phyloP scores from a whole-genome alignment of 306 rosid genomes.

The Casuarina glauca region DNA sequence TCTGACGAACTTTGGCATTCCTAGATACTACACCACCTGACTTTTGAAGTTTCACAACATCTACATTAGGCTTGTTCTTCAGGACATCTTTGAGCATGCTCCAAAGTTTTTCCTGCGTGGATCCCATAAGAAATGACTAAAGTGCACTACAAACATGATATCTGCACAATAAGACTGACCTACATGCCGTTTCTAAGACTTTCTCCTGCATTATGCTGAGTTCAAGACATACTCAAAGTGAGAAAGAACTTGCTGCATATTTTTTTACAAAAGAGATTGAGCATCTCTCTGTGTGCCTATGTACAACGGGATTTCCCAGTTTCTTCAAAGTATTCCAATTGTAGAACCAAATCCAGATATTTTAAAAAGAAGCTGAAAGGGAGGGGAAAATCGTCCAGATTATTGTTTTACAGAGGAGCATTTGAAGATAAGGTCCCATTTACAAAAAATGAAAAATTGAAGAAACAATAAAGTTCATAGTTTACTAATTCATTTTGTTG shows the following conservation, averaged over 20 bases:
- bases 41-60: slow-evolving; percentile 92
- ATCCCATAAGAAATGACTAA: slow-evolving; percentile 22
- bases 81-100: slow-evolving; percentile 88
- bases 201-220: background rate
- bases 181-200: background rate
- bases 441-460: background rate
- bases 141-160: background rate
- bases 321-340: background rate
- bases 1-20: slow-evolving; percentile 72
- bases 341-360: background rate
- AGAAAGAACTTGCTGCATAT: background rate
- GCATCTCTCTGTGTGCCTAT: background rate
- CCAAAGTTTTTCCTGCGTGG: slow-evolving; percentile 79
- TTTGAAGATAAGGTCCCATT: background rate
- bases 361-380: background rate
- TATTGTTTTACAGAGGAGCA: background rate
- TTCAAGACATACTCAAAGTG: background rate
- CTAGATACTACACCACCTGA: slow-evolving; percentile 98
- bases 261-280: background rate
- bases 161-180: background rate
- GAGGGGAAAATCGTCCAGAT: background rate
- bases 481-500: background rate
- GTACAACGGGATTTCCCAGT: too few relatives aligned
- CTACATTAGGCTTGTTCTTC: slow-evolving; percentile 76
- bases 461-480: background rate